Conservation (phyloP, 345 rosid genomes). For the Boechera divaricarpa region DNA sequence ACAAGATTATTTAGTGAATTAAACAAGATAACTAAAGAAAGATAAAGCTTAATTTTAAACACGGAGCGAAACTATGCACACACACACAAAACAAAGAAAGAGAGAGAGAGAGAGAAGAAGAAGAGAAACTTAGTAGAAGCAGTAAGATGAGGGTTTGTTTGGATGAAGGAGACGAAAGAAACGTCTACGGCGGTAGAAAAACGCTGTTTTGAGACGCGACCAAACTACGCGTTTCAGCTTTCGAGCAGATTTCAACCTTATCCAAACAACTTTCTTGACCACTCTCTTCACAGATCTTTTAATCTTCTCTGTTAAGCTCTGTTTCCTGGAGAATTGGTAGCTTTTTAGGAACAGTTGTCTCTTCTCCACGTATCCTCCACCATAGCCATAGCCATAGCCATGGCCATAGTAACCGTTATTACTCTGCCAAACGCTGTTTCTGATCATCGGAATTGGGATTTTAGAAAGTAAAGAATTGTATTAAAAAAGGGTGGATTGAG, state of each 20-base stretch:
- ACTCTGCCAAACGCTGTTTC: slow-evolving; percentile 37
- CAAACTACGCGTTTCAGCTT: slow-evolving; percentile 56
- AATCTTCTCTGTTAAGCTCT: slow-evolving; percentile 58
- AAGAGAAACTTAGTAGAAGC: slow-evolving; percentile 35
- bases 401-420: slow-evolving; percentile 37
- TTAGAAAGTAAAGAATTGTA: neutral
- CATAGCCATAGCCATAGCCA: slow-evolving; percentile 42
- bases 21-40: slow-evolving; percentile 21
- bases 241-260: slow-evolving; percentile 54
- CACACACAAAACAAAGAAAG: neutral
- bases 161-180: slow-evolving; percentile 56
- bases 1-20: neutral
- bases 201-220: slow-evolving; percentile 59
- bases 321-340: slow-evolving; percentile 76
- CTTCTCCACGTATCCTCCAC: slow-evolving; percentile 66
- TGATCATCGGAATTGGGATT: slow-evolving; percentile 34
- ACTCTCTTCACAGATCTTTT: slow-evolving; percentile 52
- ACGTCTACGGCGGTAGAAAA: slow-evolving; percentile 55
- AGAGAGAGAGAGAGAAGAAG: neutral
- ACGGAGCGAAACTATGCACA: slow-evolving; percentile 21
- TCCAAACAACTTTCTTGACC: slow-evolving; percentile 61
- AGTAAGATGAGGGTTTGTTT: slow-evolving; percentile 34
- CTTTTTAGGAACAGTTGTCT: slow-evolving; percentile 78
- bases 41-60: neutral
- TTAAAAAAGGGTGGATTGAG: slow-evolving; percentile 5